Conservation (phyloP, 2,329 filamentous ascomycete species). For the Verticillium nonalfalfae region DNA sequence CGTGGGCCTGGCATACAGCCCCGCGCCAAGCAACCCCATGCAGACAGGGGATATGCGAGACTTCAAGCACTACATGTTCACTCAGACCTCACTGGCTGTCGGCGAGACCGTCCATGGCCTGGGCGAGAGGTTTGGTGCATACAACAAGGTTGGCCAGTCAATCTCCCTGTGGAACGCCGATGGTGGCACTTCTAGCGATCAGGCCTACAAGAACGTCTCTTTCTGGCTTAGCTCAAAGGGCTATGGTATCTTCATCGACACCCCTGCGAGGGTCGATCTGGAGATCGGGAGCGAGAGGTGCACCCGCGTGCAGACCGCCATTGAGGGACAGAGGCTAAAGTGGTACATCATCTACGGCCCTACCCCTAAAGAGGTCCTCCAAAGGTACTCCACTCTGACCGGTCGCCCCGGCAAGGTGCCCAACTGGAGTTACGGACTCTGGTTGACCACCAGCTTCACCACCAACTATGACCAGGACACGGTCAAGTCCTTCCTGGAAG, state of each 20-base stretch:
- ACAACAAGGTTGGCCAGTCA: conserved; percentile 69
- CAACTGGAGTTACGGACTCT: conserved; percentile 69
- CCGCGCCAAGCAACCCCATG: conserved; percentile 24
- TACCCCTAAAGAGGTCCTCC: conserved; percentile 64
- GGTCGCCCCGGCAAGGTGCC: conserved; percentile 60
- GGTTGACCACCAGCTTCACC: conserved; percentile 72
- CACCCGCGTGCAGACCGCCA: conserved; percentile 61
- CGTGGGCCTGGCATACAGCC: conserved; percentile 30
- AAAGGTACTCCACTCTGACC: conserved; percentile 60
- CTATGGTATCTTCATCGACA: conserved; percentile 72
- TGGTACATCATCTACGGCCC: conserved; percentile 70
- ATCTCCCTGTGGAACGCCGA: conserved; percentile 60
- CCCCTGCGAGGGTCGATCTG: conserved; percentile 61
- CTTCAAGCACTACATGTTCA: conserved; percentile 50
- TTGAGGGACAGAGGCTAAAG: conserved; percentile 63
- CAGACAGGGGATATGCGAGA: conserved; percentile 28
- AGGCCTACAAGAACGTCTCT: conserved; percentile 66
- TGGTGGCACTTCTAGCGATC: conserved; percentile 61
- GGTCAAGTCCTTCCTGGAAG: conserved; percentile 61
- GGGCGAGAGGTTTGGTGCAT: conserved; percentile 70
- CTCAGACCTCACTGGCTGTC: conserved; percentile 46
- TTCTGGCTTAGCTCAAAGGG: conserved; percentile 68
- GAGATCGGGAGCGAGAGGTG: conserved; percentile 72
- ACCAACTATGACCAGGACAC: conserved; percentile 67
- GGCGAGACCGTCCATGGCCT: conserved; percentile 68